Evolutionary conservation across 2,329 filamentous ascomycete species (phyloP).

Genomic region (Chaetomium strumarium): DNA sequence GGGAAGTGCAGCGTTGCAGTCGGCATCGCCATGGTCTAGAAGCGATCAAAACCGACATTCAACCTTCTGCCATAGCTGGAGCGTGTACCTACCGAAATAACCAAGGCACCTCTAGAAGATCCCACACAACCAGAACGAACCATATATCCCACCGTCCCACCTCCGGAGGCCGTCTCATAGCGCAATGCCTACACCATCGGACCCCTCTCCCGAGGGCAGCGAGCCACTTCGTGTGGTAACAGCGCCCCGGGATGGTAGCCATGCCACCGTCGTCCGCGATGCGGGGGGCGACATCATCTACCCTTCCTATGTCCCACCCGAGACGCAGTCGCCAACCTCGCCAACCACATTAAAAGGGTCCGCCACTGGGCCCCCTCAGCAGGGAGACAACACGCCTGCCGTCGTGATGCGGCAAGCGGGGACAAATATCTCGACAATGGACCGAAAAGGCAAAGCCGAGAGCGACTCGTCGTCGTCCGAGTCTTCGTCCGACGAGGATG

Average conservation of each 20-base stretch:
- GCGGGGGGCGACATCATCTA: constrained; percentile 29
- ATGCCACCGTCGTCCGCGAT: constrained; percentile 30
- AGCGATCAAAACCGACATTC: too few relatives aligned
- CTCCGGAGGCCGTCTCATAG: neutral
- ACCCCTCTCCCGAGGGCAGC: neutral
- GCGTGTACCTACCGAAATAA: too few relatives aligned
- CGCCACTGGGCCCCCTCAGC: neutral
- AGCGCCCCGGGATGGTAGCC: constrained; percentile 23
- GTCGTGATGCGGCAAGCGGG: constrained; percentile 23
- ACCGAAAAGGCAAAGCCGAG: neutral
- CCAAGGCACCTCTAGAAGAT: too few relatives aligned
- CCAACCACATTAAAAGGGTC: neutral
- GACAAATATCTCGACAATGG: constrained; percentile 22
- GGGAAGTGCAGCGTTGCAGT: neutral
- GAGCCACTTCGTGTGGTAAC: constrained; percentile 27
- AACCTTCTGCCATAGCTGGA: too few relatives aligned
- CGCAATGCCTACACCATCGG: neutral
- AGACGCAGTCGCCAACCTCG: constrained; percentile 14
- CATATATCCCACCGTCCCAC: too few relatives aligned
- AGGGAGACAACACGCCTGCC: neutral
- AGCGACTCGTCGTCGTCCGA: constrained; percentile 22
- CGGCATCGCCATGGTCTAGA: too few relatives aligned
- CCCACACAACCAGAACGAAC: too few relatives aligned
- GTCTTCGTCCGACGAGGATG: constrained; percentile 14
- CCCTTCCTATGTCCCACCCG: constrained; percentile 31